Conservation (phyloP, 306 rosid species). For the Prinsepia uniflora region DNA sequence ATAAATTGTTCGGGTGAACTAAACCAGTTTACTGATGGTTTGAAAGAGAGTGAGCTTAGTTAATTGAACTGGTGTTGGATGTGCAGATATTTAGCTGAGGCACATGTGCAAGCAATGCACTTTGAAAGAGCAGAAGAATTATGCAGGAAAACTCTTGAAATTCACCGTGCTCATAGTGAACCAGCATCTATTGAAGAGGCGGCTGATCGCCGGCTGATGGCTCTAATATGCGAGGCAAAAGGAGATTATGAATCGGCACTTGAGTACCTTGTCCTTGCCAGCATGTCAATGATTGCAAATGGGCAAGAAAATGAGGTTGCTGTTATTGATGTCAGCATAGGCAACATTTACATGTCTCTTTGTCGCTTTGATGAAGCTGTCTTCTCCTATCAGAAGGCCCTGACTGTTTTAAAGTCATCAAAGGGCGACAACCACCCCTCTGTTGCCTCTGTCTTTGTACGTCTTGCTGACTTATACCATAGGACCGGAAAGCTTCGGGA, state of each 20-base stretch:
- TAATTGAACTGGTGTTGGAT: slow-evolving; percentile 14
- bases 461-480: slow-evolving; percentile 94
- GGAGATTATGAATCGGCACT: slow-evolving; percentile 84
- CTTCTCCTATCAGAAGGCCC: slow-evolving; percentile 98
- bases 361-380: slow-evolving; percentile 96
- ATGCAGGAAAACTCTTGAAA: slow-evolving; percentile 85
- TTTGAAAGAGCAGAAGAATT: slow-evolving; percentile 91
- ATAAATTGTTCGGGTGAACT: neutral
- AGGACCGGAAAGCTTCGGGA: slow-evolving; percentile 94
- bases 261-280: slow-evolving; percentile 96
- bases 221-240: slow-evolving; percentile 83
- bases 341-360: slow-evolving; percentile 88
- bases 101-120: slow-evolving; percentile 98
- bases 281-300: slow-evolving; percentile 98
- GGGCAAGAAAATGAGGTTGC: slow-evolving; percentile 93
- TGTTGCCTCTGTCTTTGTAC: slow-evolving; percentile 85
- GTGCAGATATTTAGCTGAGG: slow-evolving; percentile 90
- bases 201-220: slow-evolving; percentile 91
- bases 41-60: neutral
- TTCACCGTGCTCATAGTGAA: slow-evolving; percentile 84
- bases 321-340: slow-evolving; percentile 90
- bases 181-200: slow-evolving; percentile 99
- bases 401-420: slow-evolving; percentile 83
- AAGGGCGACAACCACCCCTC: slow-evolving; percentile 92
- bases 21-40: neutral